phyloP scores from a whole-genome alignment of 2,329 filamentous ascomycete genomes.

The Dryadomyces sulphureus region DNA sequence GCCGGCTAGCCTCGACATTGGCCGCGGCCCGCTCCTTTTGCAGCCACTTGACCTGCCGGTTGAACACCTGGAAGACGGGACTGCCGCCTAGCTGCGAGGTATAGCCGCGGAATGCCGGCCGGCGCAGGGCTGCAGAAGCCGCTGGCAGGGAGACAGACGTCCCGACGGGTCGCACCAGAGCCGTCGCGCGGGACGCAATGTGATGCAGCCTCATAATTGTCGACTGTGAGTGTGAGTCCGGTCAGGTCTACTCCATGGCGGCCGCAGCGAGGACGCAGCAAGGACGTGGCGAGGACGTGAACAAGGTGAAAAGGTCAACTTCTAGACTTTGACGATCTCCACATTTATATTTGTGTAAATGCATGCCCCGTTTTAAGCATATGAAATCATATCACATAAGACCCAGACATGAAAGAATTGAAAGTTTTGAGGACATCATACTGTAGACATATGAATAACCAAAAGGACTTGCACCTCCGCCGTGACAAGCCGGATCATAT shows the following conservation, averaged over 20 bases:
- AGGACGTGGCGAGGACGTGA: too few species aligned
- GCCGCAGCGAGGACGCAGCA: too few species aligned
- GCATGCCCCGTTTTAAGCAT: too few species aligned
- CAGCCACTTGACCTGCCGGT: conserved; percentile 70
- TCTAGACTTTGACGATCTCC: too few species aligned
- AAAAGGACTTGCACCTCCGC: too few species aligned
- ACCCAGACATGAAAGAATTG: too few species aligned
- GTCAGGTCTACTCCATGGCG: not conserved
- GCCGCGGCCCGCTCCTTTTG: conserved; percentile 78
- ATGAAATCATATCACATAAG: too few species aligned
- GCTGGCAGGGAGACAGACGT: conserved; percentile 17
- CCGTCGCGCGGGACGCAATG: not conserved
- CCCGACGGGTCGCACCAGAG: not conserved
- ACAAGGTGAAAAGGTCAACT: too few species aligned
- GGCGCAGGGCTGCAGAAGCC: conserved; percentile 18
- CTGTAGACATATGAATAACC: too few species aligned
- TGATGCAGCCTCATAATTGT: not conserved
- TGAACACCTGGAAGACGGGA: conserved; percentile 82
- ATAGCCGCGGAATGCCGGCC: conserved; percentile 37
- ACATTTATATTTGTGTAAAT: too few species aligned
- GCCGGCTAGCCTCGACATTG: conserved; percentile 55
- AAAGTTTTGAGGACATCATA: too few species aligned
- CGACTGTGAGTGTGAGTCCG: not conserved
- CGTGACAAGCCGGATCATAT: too few species aligned
- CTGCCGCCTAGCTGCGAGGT: conserved; percentile 65